Conservation (phyloP, 768 basidiomycete genomes). For the Auricularia cornea region DNA sequence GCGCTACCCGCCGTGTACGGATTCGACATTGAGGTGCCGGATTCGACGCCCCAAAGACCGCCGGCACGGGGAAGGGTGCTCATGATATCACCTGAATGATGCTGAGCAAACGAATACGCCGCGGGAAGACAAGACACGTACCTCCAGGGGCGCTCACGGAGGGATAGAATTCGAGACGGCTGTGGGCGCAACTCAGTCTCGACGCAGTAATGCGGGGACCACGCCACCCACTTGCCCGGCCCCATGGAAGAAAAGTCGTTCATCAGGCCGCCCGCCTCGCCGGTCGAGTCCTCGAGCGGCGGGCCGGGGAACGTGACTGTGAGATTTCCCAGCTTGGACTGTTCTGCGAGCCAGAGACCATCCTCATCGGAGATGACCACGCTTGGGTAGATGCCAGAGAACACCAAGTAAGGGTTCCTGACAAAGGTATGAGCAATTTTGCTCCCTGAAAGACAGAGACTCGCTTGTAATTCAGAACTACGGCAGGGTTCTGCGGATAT, state of each 20-base stretch:
- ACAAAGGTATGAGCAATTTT: too few species aligned
- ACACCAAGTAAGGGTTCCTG: too few species aligned
- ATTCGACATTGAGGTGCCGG: conserved; percentile 14
- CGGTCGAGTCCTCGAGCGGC: conserved; percentile 16
- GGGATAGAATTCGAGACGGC: conserved; percentile 10
- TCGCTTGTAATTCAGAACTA: neutral
- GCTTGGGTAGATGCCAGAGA: neutral
- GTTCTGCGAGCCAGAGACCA: neutral
- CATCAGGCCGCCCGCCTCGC: too few species aligned
- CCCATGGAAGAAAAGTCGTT: conserved; percentile 22
- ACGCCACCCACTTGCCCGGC: conserved; percentile 21
- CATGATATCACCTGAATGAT: conserved; percentile 10
- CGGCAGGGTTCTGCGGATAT: neutral
- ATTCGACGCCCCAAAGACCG: conserved; percentile 4
- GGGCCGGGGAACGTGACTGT: neutral
- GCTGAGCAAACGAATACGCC: too few species aligned
- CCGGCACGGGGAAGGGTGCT: conserved; percentile 13
- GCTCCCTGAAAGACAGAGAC: too few species aligned
- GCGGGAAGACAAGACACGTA: too few species aligned
- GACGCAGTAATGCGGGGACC: too few species aligned
- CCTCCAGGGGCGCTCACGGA: conserved; percentile 13
- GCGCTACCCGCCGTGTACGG: conserved; percentile 4
- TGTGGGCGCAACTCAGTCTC: too few species aligned
- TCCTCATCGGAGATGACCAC: neutral
- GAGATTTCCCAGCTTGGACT: neutral